Conservation (phyloP, 352 stramenopile species). For the Pythium graminicola region DNA sequence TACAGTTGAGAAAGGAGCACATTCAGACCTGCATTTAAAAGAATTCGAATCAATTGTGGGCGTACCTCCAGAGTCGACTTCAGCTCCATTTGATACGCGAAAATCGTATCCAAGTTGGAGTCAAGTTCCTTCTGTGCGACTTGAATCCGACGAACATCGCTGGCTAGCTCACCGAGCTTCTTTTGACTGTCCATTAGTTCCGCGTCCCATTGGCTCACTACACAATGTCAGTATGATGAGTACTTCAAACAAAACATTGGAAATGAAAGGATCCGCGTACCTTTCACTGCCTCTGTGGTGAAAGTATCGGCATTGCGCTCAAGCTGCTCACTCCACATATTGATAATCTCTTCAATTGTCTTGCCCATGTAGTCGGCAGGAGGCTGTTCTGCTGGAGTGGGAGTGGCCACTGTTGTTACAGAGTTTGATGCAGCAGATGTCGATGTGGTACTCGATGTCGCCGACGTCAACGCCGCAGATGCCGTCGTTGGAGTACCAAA, state of each 20-base stretch:
- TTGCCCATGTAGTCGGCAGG: slow-evolving; percentile 81
- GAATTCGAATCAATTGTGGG: neutral
- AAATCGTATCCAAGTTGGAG: slow-evolving; percentile 83
- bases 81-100: slow-evolving; percentile 85
- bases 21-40: neutral
- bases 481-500: slow-evolving; percentile 21
- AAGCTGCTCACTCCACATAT: slow-evolving; percentile 85
- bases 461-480: slow-evolving; percentile 4
- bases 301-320: slow-evolving; percentile 82
- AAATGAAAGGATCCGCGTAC: no score
- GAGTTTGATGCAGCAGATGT: slow-evolving; percentile 22
- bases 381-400: slow-evolving; percentile 50
- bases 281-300: slow-evolving; percentile 83
- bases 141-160: slow-evolving; percentile 78
- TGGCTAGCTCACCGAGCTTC: slow-evolving; percentile 77
- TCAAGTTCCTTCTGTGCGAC: slow-evolving; percentile 83
- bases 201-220: slow-evolving; percentile 80
- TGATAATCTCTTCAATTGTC: slow-evolving; percentile 87
- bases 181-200: slow-evolving; percentile 83
- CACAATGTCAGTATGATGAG: neutral
- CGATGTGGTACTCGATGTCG: slow-evolving; percentile 10
- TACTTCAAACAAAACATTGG: no score
- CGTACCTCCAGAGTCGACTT: slow-evolving; percentile 82
- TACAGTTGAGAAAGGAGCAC: slow-evolving; percentile 13
- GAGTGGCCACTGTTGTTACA: slow-evolving; percentile 12